Evolutionary conservation across 345 rosid species (phyloP).

Genomic region (Balakata baccata): DNA sequence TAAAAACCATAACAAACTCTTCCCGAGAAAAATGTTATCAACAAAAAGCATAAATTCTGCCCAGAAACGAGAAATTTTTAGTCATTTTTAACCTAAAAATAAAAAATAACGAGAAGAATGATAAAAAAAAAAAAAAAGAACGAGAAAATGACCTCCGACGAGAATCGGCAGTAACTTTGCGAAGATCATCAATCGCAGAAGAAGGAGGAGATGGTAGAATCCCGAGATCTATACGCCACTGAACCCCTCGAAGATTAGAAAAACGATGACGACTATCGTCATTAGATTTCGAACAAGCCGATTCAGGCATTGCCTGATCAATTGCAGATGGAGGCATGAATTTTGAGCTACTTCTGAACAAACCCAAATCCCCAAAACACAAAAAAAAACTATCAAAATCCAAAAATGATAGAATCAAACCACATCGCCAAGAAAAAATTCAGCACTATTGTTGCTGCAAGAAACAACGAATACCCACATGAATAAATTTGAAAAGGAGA

Average conservation of each 20-base stretch:
- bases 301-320: conserved; percentile 18
- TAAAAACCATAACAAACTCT: too few species aligned
- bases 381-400: not conserved
- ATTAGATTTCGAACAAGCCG: not conserved
- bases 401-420: not conserved
- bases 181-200: conserved; percentile 72
- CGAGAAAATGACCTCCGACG: conserved; percentile 60
- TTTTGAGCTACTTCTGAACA: not conserved
- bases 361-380: not conserved
- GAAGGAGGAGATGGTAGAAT: conserved; percentile 53
- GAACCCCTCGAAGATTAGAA: conserved; percentile 61
- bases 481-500: not conserved
- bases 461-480: not conserved
- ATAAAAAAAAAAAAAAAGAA: not conserved
- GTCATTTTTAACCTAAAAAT: too few species aligned
- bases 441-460: not conserved
- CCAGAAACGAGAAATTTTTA: too few species aligned
- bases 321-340: conserved; percentile 18
- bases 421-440: not conserved
- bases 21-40: too few species aligned
- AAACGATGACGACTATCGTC: conserved; percentile 22
- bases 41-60: too few species aligned
- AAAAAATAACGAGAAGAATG: not conserved
- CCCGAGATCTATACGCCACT: conserved; percentile 87
- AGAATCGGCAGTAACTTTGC: conserved; percentile 76